Percentiles rank a stretch among this genome's conserved stretches.
Conservation (phyloP, 2,329 filamentous ascomycete genomes). For the Phaeosphaeria sp. region DNA sequence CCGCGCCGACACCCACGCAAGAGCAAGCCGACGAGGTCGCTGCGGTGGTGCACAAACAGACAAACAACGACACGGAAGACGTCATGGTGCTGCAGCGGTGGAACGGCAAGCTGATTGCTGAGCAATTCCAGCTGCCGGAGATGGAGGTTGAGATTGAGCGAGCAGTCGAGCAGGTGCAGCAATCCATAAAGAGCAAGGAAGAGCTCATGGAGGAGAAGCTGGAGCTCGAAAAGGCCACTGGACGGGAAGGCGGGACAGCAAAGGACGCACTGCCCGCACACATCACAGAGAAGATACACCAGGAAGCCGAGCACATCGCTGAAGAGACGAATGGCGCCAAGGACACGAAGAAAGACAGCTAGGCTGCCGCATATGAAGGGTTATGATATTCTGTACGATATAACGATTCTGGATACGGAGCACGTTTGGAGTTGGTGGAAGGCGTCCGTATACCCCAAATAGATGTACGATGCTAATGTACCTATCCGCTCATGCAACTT, state of each 20-base stretch:
- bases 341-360: slow-evolving; percentile 7
- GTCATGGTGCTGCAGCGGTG: slow-evolving; percentile 58
- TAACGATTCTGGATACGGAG: neutral
- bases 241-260: slow-evolving; percentile 28
- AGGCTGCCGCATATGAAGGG: neutral
- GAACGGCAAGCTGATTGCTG: slow-evolving; percentile 60
- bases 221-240: slow-evolving; percentile 44
- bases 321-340: slow-evolving; percentile 15
- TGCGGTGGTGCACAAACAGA: slow-evolving; percentile 47
- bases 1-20: slow-evolving; percentile 44
- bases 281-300: slow-evolving; percentile 33
- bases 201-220: slow-evolving; percentile 46
- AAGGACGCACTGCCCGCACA: slow-evolving; percentile 39
- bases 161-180: slow-evolving; percentile 59
- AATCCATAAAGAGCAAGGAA: slow-evolving; percentile 50
- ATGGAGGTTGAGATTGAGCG: slow-evolving; percentile 63
- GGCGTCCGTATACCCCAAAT: slow-evolving; percentile 1
- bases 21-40: slow-evolving; percentile 50
- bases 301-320: slow-evolving; percentile 32
- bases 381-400: slow-evolving; percentile 1
- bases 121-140: slow-evolving; percentile 56
- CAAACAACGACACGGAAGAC: slow-evolving; percentile 51
- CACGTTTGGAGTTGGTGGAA: slow-evolving; percentile 1
- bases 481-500: neutral
- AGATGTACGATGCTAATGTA: slow-evolving; percentile 4